Percentiles rank a stretch among this genome's conserved stretches.
Evolutionary conservation across 345 rosid genomes (phyloP).

Genomic region (Corchorus capsularis): DNA sequence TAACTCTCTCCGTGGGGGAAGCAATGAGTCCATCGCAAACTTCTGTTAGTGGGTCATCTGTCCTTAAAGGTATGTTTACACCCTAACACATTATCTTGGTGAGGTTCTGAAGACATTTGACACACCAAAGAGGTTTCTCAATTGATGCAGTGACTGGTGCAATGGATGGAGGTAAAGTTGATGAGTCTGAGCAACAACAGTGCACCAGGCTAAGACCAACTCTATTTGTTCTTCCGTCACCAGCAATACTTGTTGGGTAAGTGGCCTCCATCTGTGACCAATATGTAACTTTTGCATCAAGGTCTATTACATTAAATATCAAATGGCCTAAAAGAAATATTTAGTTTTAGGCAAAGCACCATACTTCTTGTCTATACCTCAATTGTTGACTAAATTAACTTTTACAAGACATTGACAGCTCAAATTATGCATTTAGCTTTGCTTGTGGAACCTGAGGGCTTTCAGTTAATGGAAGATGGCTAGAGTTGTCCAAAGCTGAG

Average conservation of each 20-base stretch:
- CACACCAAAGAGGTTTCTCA: conserved; percentile 4
- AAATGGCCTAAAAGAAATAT: conserved; percentile 10
- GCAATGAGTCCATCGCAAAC: conserved; percentile 61
- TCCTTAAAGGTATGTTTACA: conserved; percentile 47
- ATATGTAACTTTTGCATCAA: neutral
- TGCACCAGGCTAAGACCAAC: conserved; percentile 62
- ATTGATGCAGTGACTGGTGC: conserved; percentile 40
- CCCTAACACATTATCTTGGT: neutral
- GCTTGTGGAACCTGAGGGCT: neutral
- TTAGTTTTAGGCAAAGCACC: neutral
- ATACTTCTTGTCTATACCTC: neutral
- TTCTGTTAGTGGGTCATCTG: conserved; percentile 57
- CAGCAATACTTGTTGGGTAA: conserved; percentile 96
- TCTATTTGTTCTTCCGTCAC: conserved; percentile 83
- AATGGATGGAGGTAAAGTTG: conserved; percentile 66
- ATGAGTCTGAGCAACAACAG: conserved; percentile 67
- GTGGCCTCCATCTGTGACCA: conserved; percentile 14
- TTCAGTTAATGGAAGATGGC: neutral
- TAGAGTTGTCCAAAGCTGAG: too few relatives aligned
- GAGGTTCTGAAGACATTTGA: conserved; percentile 14
- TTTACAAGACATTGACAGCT: neutral
- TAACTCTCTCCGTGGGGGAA: conserved; percentile 51
- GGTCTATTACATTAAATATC: neutral
- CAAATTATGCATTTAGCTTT: neutral
- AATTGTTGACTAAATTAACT: neutral